Percentiles rank a stretch among this genome's conserved stretches.
These are phyloP conservation scores for Podospora appendiculata DNA, from an alignment of 495 filamentous ascomycete species.

Conservation along the genomic window DNA sequence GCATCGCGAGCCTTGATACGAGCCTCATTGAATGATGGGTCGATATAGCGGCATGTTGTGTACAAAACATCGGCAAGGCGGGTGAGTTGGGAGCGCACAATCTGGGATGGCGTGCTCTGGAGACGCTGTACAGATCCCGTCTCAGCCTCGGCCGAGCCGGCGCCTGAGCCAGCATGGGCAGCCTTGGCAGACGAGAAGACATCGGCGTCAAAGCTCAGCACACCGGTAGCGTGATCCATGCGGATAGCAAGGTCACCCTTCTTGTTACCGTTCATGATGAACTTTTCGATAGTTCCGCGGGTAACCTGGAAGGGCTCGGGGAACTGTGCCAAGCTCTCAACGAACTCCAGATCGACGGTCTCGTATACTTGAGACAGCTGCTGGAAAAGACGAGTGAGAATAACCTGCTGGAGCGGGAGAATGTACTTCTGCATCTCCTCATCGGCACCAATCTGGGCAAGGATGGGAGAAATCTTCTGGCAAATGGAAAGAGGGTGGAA, in stretches of 20 bases:
- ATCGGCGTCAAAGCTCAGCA: constrained; percentile 95
- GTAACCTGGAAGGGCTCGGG: constrained; percentile 94
- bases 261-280: constrained; percentile 99
- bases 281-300: constrained; percentile 92
- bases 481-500: constrained; percentile 98
- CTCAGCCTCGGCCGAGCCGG: constrained; percentile 86
- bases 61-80: constrained; percentile 87
- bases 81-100: constrained; percentile 88
- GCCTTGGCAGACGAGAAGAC: constrained; percentile 97
- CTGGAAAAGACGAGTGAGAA: constrained; percentile 95
- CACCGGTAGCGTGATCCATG: constrained; percentile 87
- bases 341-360: constrained; percentile 89
- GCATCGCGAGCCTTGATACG: constrained; percentile 71
- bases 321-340: constrained; percentile 90
- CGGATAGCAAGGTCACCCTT: constrained; percentile 97
- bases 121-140: constrained; percentile 82
- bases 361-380: constrained; percentile 99
- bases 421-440: constrained; percentile 97
- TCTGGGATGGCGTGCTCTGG: constrained; percentile 95
- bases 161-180: constrained; percentile 71
- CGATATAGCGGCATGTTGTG: constrained; percentile 89
- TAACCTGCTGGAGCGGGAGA: constrained; percentile 91
- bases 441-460: constrained; percentile 88
- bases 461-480: constrained; percentile 96
- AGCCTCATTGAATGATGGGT: constrained; percentile 74